These are phyloP conservation scores for Setomelanomma holmii DNA, from an alignment of 2,329 filamentous ascomycete genomes.

Conservation along the genomic window DNA sequence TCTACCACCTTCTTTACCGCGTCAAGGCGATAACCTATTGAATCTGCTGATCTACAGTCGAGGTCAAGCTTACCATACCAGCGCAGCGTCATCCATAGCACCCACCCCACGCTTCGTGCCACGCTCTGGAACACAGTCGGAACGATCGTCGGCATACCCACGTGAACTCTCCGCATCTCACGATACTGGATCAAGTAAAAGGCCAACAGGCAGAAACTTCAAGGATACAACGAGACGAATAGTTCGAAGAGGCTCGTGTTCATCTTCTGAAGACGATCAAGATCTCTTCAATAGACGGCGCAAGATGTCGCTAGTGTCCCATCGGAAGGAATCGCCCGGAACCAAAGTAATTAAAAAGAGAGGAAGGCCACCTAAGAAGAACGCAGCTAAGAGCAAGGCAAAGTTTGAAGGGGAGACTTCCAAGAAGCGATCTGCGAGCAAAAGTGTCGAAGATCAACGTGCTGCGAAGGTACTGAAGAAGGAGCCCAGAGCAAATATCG, in stretches of 20 bases:
- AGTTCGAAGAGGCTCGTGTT: too few species aligned
- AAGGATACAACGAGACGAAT: too few species aligned
- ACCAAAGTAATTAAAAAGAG: neutral
- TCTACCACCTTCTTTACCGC: too few species aligned
- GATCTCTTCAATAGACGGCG: too few species aligned
- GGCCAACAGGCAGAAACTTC: neutral
- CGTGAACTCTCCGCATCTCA: neutral
- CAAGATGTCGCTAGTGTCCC: too few species aligned
- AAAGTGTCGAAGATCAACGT: neutral
- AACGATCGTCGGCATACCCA: neutral
- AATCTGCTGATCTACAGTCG: conserved; percentile 14
- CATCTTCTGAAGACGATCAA: too few species aligned
- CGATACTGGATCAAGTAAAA: neutral
- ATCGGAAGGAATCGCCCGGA: too few species aligned
- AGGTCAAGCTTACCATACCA: conserved; percentile 6
- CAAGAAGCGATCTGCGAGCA: neutral
- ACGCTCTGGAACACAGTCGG: neutral
- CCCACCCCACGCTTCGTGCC: neutral
- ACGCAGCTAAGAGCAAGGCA: neutral
- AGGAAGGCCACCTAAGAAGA: neutral
- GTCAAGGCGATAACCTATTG: conserved; percentile 10
- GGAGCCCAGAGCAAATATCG: neutral
- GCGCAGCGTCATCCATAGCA: neutral
- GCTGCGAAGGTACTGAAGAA: neutral
- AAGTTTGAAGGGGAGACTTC: neutral